phyloP scores from a whole-genome alignment of 176 grass and related monocot genomes.

The Rhynchospora breviuscula region DNA sequence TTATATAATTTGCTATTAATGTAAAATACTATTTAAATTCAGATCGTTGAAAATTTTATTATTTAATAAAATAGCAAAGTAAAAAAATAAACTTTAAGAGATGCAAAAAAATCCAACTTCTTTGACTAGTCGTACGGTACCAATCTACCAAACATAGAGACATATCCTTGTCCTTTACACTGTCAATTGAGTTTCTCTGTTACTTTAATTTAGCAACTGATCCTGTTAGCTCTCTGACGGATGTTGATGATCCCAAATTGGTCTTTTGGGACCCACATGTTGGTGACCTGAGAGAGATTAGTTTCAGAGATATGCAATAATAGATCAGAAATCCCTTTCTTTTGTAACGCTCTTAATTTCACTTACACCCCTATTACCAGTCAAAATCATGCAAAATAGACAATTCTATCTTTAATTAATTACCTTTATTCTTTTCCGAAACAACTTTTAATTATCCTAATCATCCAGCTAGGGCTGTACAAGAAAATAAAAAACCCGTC shows the following conservation, averaged over 20 bases:
- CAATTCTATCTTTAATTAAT: neutral
- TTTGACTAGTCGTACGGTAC: too few species aligned
- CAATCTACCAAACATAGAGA: neutral
- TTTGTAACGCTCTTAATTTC: neutral
- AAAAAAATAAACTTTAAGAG: too few species aligned
- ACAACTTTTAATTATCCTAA: neutral
- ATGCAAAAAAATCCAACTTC: too few species aligned
- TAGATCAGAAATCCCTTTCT: neutral
- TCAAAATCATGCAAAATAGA: neutral
- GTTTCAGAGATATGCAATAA: neutral
- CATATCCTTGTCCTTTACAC: neutral
- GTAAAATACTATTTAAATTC: too few species aligned
- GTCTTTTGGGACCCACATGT: neutral
- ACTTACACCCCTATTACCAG: neutral
- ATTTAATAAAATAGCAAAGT: too few species aligned
- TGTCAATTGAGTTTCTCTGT: neutral
- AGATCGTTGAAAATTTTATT: too few species aligned
- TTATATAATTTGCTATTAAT: neutral
- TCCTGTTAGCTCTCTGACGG: neutral
- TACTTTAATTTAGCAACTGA: neutral
- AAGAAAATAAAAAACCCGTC: too few species aligned
- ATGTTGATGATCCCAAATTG: neutral
- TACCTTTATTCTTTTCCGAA: neutral
- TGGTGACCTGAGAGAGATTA: neutral
- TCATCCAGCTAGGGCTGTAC: too few species aligned